These are phyloP conservation scores for Fusarium sp. DNA, from an alignment of 2,329 filamentous ascomycete species.

Conservation along the genomic window DNA sequence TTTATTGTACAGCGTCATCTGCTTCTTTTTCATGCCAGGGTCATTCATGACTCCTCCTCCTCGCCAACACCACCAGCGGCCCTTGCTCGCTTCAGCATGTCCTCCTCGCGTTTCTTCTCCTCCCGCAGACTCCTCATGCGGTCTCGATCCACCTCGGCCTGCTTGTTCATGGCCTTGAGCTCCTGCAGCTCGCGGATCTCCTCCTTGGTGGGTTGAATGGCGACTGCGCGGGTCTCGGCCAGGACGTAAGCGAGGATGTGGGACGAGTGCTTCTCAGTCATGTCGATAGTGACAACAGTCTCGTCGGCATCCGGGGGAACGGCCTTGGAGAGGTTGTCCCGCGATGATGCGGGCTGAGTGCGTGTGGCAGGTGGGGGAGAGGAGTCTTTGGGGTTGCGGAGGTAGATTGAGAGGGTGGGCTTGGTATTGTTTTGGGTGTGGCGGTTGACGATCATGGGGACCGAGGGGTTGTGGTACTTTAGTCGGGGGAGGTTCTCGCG, in stretches of 20 bases:
- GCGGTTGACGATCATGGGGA: slow-evolving; percentile 87
- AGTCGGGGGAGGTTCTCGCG: slow-evolving; percentile 84
- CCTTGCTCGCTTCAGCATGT: slow-evolving; percentile 60
- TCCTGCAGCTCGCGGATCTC: slow-evolving; percentile 73
- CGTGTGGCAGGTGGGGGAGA: slow-evolving; percentile 48
- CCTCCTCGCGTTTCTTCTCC: slow-evolving; percentile 74
- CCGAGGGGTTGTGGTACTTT: slow-evolving; percentile 92
- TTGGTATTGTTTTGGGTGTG: slow-evolving; percentile 69
- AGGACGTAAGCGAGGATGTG: slow-evolving; percentile 77
- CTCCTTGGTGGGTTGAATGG: slow-evolving; percentile 70
- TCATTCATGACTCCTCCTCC: slow-evolving; percentile 50
- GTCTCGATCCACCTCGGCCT: slow-evolving; percentile 69
- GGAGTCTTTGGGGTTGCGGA: slow-evolving; percentile 59
- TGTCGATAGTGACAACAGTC: slow-evolving; percentile 70
- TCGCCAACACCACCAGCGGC: slow-evolving; percentile 57
- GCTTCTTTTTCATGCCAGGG: slow-evolving; percentile 4
- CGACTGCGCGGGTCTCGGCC: slow-evolving; percentile 72
- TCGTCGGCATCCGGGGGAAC: slow-evolving; percentile 65
- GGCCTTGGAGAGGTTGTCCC: slow-evolving; percentile 63
- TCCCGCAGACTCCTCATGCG: slow-evolving; percentile 67
- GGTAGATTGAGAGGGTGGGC: slow-evolving; percentile 77
- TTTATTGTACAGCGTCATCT: slow-evolving; percentile 50
- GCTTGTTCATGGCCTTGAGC: slow-evolving; percentile 68
- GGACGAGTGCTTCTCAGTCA: slow-evolving; percentile 73
- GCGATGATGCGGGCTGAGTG: slow-evolving; percentile 64